Base-by-base conservation (phyloP, 1,139 yeast species). In the Suhomyces terraborum region DNA sequence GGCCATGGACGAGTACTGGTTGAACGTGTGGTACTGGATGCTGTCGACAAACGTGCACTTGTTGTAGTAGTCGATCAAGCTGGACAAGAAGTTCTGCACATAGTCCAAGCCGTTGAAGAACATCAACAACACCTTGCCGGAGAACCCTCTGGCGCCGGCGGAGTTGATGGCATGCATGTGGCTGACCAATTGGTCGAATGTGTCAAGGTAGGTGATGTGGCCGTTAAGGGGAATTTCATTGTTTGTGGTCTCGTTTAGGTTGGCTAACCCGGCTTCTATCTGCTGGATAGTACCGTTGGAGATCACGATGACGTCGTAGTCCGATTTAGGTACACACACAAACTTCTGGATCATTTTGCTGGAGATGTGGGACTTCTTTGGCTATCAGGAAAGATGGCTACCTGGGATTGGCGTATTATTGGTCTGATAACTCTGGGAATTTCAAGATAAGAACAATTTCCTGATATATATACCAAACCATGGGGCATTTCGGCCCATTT, bases 121-220 rank as follows among this genome's bases (percentile, higher is more conserved):
- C 74, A 69, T 69, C 40, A 69, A 68, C 23, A 67, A 50, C 7
- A 67, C 62, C 45, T 63, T 63, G 2, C 70, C 73, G 7, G 54
- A 46, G 41, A 62, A 66, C 3, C 40, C 37, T 20, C 39, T 41
- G 24, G 45, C 24, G 10, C 30, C 30, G 13, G 31, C 23, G 32
- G 28, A 25, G 10, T 25, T 45, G 18, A 30, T 20, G 22, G 29
- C 33, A 13, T 46, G 40, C 41, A 57, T 42, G 36, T 52, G 51
- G 12, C 41, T 24, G 1, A 59, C 44, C 41, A 67, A 56, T 21
- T 59, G 60, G 17, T 53, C 51, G 39, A 67, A 64, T n/a, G 56
- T 52, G 31, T 56, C 55, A 27, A 67, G 53, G 44, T 62, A 64
- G 1, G 64, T 55, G 25, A 63, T 53, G 29, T 54, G 51, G 13